Percentiles rank a stretch among this genome's conserved stretches.
Conservation (phyloP, 2,329 filamentous ascomycete genomes). For the Sordariomycetes sp. region DNA sequence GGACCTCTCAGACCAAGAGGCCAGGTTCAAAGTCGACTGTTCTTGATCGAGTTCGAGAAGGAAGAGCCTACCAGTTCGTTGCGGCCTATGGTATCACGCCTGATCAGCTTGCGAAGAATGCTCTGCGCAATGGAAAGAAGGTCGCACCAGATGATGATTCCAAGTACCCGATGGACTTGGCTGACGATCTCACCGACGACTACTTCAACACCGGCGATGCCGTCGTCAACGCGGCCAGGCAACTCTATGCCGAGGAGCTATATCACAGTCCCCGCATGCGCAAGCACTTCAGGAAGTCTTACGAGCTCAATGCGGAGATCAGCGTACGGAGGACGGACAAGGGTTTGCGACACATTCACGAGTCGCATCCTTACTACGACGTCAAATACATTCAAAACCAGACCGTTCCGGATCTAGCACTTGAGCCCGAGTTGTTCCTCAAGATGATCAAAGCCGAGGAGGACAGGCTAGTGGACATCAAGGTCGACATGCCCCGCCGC, state of each 20-base stretch:
- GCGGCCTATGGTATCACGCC: constrained; percentile 84
- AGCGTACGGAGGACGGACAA: constrained; percentile 91
- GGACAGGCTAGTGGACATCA: constrained; percentile 83
- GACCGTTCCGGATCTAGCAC: constrained; percentile 70
- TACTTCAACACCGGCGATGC: constrained; percentile 69
- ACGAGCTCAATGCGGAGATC: constrained; percentile 75
- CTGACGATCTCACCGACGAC: constrained; percentile 65
- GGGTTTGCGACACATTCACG: constrained; percentile 85
- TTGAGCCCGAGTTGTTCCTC: constrained; percentile 79
- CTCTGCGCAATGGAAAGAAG: constrained; percentile 66
- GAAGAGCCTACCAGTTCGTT: constrained; percentile 73
- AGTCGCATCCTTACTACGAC: constrained; percentile 93
- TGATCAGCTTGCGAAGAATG: constrained; percentile 82
- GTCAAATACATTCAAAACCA: constrained; percentile 95
- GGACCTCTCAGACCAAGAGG: constrained; percentile 62
- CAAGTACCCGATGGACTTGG: constrained; percentile 75
- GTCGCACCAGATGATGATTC: constrained; percentile 77
- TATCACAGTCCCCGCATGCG: constrained; percentile 82
- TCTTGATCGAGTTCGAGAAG: constrained; percentile 76
- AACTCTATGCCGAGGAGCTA: constrained; percentile 87
- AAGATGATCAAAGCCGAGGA: constrained; percentile 98
- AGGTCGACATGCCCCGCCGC: constrained; percentile 66
- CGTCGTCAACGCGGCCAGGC: constrained; percentile 70
- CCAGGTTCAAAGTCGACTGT: constrained; percentile 74
- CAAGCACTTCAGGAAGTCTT: constrained; percentile 73